These are phyloP conservation scores for Syzygium grande DNA, from an alignment of 345 rosid genomes.

Conservation along the genomic window DNA sequence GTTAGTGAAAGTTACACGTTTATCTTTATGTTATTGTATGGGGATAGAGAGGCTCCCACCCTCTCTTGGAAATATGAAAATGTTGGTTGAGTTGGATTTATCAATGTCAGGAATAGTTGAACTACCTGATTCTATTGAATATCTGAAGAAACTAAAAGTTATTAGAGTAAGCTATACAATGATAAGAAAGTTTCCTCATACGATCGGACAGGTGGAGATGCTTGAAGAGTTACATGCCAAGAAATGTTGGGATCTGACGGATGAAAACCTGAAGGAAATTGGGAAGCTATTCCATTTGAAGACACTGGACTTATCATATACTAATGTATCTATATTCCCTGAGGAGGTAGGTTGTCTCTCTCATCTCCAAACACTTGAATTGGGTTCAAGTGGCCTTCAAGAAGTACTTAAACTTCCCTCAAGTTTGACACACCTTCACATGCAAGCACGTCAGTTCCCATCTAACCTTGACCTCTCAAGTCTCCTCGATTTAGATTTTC, in stretches of 20 bases:
- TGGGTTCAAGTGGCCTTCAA: not conserved
- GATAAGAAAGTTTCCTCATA: not conserved
- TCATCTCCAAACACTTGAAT: not conserved
- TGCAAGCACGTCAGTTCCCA: no score
- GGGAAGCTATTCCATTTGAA: no score
- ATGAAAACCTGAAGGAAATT: not conserved
- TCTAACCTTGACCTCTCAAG: no score
- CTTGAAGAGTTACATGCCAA: fast-evolving
- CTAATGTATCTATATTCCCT: not conserved
- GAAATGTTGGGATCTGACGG: fast-evolving
- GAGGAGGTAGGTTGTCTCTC: not conserved
- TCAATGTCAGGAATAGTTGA: not conserved
- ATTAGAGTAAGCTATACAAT: not conserved
- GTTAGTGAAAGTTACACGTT: fast-evolving
- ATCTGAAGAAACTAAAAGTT: fast-evolving
- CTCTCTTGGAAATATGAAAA: not conserved
- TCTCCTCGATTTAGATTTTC: no score
- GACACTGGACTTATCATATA: not conserved
- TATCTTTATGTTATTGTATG: not conserved
- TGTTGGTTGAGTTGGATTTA: not conserved
- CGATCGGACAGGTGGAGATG: not conserved
- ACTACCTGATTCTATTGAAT: not conserved
- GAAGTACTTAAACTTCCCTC: not conserved
- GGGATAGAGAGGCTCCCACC: not conserved
- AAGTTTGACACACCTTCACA: no score